phyloP scores from a whole-genome alignment of 768 basidiomycete species.

The Suillus occidentalis region DNA sequence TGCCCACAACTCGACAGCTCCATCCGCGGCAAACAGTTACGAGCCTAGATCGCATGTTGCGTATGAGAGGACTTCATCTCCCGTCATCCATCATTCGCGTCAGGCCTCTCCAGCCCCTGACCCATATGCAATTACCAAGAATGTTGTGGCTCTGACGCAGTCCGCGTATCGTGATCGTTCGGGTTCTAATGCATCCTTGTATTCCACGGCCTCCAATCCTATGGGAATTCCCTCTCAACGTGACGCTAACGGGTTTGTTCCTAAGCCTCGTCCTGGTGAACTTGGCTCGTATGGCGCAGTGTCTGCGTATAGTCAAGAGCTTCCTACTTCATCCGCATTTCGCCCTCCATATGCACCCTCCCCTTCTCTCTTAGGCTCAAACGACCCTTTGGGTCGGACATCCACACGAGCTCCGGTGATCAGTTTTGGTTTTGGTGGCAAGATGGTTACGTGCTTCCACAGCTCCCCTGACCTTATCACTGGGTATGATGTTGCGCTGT shows the following conservation, averaged over 20 bases:
- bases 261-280: conserved; percentile 19
- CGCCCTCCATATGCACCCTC: conserved; percentile 78
- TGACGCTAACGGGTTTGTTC: conserved; percentile 29
- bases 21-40: conserved; percentile 10
- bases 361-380: conserved; percentile 76
- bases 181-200: conserved; percentile 44
- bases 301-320: conserved; percentile 26
- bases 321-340: conserved; percentile 33
- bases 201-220: conserved; percentile 31
- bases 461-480: conserved; percentile 62
- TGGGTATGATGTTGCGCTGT: conserved; percentile 76
- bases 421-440: conserved; percentile 94
- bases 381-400: conserved; percentile 78
- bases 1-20: conserved; percentile 11
- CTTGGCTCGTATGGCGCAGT: conserved; percentile 18
- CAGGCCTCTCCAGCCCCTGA: conserved; percentile 29
- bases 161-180: conserved; percentile 39
- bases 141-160: conserved; percentile 14
- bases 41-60: conserved; percentile 21
- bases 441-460: conserved; percentile 87
- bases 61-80: conserved; percentile 34
- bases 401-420: conserved; percentile 74
- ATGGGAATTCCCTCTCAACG: conserved; percentile 21
- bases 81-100: conserved; percentile 18
- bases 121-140: conserved; percentile 38